Evolutionary conservation across 805 yeast genomes (phyloP).

Genomic region (Kockiozyma suomiensis): DNA sequence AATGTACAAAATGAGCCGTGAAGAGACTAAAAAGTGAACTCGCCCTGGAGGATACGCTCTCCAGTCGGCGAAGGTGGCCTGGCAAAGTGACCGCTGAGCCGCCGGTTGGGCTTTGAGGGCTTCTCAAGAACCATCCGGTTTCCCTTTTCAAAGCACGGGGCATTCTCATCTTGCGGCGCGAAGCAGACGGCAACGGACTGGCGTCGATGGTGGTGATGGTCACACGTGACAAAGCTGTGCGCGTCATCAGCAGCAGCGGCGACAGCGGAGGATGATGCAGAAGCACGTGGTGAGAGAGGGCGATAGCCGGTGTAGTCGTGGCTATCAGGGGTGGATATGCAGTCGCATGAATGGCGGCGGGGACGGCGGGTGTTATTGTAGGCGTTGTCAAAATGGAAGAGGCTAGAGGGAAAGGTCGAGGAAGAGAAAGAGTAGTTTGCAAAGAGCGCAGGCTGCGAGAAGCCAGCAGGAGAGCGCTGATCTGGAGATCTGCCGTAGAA

Average conservation of each 20-base stretch:
- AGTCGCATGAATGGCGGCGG: not conserved
- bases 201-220: slow-evolving; percentile 40
- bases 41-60: slow-evolving; percentile 44
- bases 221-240: slow-evolving; percentile 22
- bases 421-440: slow-evolving; percentile 3
- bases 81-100: slow-evolving; percentile 30
- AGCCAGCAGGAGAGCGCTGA: slow-evolving; percentile 21
- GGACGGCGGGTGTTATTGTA: not conserved
- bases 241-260: not conserved
- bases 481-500: slow-evolving; percentile 25
- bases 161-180: slow-evolving; percentile 25
- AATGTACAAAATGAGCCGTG: no score
- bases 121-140: slow-evolving; percentile 14
- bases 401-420: not conserved
- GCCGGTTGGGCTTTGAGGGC: slow-evolving; percentile 8
- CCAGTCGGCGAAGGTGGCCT: slow-evolving; percentile 43
- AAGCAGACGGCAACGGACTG: slow-evolving; percentile 39
- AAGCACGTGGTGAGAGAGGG: slow-evolving; percentile 2
- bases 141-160: slow-evolving; percentile 13
- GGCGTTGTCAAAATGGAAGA: not conserved
- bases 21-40: slow-evolving; percentile 34
- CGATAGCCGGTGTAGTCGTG: not conserved
- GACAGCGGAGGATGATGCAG: not conserved
- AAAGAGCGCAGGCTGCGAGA: slow-evolving; percentile 5
- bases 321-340: not conserved